Evolutionary conservation across 352 stramenopile genomes (phyloP).

Genomic region (Pythium apleroticum): DNA sequence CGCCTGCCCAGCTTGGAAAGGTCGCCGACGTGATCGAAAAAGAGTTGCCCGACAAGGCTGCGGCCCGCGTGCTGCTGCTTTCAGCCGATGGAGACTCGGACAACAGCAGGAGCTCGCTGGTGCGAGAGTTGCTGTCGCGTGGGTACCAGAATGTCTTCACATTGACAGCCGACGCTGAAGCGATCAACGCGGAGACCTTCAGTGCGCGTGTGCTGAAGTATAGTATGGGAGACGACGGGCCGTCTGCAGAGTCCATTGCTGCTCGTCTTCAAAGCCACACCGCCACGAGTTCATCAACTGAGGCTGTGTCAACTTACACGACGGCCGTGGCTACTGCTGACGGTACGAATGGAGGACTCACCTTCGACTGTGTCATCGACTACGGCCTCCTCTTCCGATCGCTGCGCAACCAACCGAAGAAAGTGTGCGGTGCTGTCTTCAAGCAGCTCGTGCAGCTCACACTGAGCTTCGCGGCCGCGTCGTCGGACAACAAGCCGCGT

Average conservation of each 20-base stretch:
- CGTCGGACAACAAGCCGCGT: background rate
- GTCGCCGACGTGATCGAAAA: background rate
- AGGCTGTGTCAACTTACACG: background rate
- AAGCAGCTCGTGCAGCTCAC: constrained; percentile 32
- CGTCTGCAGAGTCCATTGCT: background rate
- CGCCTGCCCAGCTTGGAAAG: background rate
- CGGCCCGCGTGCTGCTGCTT: background rate
- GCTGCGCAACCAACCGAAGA: constrained; percentile 50
- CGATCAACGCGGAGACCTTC: background rate
- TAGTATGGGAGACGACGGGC: background rate
- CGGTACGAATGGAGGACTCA: background rate
- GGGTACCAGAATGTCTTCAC: constrained; percentile 10
- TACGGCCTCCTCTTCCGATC: constrained; percentile 44
- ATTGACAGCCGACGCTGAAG: background rate
- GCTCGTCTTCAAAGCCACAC: background rate
- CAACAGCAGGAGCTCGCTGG: background rate
- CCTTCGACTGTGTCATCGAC: constrained; percentile 50
- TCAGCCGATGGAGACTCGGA: background rate
- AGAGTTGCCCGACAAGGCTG: background rate
- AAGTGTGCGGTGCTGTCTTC: constrained; percentile 36
- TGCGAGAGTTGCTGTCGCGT: background rate
- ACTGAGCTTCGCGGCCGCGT: background rate
- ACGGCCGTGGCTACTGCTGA: background rate
- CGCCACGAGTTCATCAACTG: background rate
- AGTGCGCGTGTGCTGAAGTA: background rate